A percentile compares a stretch with the other conserved stretches of the same genome.
Evolutionary conservation across 768 basidiomycete species (phyloP).

Genomic region (Tephrocybe rancida): DNA sequence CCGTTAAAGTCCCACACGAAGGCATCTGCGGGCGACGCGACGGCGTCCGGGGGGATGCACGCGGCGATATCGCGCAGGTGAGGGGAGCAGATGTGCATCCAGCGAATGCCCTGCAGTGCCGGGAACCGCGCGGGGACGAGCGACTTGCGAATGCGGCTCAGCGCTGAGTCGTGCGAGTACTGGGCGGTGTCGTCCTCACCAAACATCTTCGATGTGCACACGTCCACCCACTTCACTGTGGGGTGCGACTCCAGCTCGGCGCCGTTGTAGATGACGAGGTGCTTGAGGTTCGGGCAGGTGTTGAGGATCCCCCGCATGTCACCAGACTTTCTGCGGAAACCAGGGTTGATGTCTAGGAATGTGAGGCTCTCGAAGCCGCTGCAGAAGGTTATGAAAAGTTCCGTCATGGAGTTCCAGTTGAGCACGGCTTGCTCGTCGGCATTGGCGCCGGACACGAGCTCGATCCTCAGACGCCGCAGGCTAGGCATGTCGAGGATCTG

Average conservation of each 20-base stretch:
- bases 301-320: conserved; percentile 4
- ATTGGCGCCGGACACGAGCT: background rate
- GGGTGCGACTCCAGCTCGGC: conserved; percentile 3
- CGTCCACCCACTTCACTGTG: conserved; percentile 12
- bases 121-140: background rate
- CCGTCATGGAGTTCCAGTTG: conserved; percentile 1
- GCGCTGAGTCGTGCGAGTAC: background rate
- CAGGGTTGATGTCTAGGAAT: conserved; percentile 11
- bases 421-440: background rate
- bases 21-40: background rate
- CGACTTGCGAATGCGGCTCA: conserved; percentile 1
- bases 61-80: conserved; percentile 7
- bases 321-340: conserved; percentile 1
- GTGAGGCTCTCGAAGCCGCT: conserved; percentile 3
- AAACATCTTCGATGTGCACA: conserved; percentile 10
- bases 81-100: conserved; percentile 7
- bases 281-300: conserved; percentile 12
- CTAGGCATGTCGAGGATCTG: conserved; percentile 6
- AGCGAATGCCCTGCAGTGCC: conserved; percentile 1
- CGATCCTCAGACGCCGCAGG: conserved; percentile 10
- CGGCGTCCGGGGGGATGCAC: conserved; percentile 1
- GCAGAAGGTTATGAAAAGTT: conserved; percentile 7
- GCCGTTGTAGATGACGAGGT: conserved; percentile 12
- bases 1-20: conserved; percentile 4
- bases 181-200: background rate